Evolutionary conservation across 1,284 basidiomycete genomes (phyloP).

Genomic region (Austroboletus rostrupii): DNA sequence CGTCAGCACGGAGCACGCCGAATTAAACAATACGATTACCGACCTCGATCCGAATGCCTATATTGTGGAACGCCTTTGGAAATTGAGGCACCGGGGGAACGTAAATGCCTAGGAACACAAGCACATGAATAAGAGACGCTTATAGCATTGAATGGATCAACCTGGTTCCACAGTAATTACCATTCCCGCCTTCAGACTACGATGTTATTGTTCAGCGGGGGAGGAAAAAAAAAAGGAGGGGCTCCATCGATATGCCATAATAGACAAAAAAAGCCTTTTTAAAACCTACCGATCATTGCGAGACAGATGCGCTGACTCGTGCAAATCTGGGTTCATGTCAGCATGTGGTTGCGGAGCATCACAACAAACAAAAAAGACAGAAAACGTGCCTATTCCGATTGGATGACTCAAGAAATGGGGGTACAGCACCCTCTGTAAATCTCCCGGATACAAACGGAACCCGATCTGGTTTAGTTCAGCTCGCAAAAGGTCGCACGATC

Average conservation of each 20-base stretch:
- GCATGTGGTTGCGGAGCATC: constrained; percentile 4
- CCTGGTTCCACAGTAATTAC: constrained; percentile 86
- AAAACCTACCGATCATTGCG: constrained; percentile 38
- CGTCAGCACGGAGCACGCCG: constrained; percentile 10
- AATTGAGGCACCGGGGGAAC: constrained; percentile 76
- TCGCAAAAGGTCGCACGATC: constrained; percentile 68
- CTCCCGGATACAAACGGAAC: constrained; percentile 62
- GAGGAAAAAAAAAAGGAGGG: background rate
- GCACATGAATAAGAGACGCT: constrained; percentile 5
- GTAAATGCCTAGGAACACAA: constrained; percentile 56
- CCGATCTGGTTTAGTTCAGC: constrained; percentile 81
- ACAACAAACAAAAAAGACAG: background rate
- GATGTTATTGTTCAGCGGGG: constrained; percentile 12
- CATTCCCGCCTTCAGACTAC: constrained; percentile 71
- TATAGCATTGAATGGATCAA: constrained; percentile 25
- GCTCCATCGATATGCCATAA: constrained; percentile 4
- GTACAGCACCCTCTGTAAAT: constrained; percentile 75
- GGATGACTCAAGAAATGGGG: constrained; percentile 88
- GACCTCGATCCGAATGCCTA: constrained; percentile 88
- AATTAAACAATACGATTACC: constrained; percentile 11
- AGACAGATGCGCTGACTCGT: constrained; percentile 63
- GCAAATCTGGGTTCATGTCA: constrained; percentile 55
- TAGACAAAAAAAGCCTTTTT: background rate
- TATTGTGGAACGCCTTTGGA: constrained; percentile 83
- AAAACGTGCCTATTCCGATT: constrained; percentile 69